phyloP scores from a whole-genome alignment of 176 grass and related monocot species.

The Urochloa ruziziensis region DNA sequence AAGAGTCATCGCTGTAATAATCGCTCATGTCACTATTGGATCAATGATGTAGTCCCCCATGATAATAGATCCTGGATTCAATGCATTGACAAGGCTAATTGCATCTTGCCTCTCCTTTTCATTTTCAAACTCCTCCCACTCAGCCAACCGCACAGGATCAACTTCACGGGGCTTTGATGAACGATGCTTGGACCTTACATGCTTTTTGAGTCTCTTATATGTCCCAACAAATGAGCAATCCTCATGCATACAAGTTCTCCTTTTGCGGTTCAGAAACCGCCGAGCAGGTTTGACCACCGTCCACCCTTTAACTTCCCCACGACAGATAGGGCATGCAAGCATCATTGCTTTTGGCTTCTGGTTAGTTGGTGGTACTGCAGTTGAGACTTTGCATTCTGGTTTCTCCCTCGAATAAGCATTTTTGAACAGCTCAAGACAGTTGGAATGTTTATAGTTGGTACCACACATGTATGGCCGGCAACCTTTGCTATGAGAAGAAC shows the following conservation, averaged over 20 bases:
- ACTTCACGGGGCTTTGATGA: conserved; percentile 54
- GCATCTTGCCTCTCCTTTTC: conserved; percentile 75
- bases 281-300: conserved; percentile 68
- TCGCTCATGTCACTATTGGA: conserved; percentile 38
- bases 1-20: background rate
- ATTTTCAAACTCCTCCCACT: conserved; percentile 66
- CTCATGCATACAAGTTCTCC: conserved; percentile 63
- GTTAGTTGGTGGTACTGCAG: conserved; percentile 4
- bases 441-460: conserved; percentile 69
- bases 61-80: conserved; percentile 63
- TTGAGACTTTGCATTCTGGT: background rate
- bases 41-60: conserved; percentile 81
- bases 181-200: conserved; percentile 57
- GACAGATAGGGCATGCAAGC: conserved; percentile 78
- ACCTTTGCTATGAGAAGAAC: conserved; percentile 79
- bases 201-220: conserved; percentile 67
- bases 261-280: conserved; percentile 70
- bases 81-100: conserved; percentile 66
- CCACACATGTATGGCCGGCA: conserved; percentile 93
- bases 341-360: conserved; percentile 43
- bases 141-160: conserved; percentile 54
- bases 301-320: conserved; percentile 81
- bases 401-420: conserved; percentile 59
- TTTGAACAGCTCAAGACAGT: conserved; percentile 82
- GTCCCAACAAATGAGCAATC: conserved; percentile 61